These are phyloP conservation scores for Basidiobolus meristosporus DNA, from an alignment of 371 early-diverging fungal species.

Conservation along the genomic window DNA sequence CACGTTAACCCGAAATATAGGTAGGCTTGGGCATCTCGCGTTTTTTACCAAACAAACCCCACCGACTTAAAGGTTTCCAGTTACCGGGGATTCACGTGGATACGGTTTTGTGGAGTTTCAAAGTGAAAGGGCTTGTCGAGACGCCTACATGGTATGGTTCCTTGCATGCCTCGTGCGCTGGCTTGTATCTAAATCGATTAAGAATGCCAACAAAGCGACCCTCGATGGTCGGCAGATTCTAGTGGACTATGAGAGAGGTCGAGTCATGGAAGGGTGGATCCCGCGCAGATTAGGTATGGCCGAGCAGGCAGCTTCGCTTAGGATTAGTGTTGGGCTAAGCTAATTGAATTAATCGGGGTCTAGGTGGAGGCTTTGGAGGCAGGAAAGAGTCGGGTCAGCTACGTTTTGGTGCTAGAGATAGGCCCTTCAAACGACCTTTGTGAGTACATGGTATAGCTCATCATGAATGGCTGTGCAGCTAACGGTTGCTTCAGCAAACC, in stretches of 20 bases:
- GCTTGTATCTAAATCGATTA: background rate
- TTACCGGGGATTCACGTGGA: slow-evolving; percentile 28
- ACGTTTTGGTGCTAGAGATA: slow-evolving; percentile 33
- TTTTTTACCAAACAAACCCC: background rate
- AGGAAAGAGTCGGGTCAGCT: slow-evolving; percentile 37
- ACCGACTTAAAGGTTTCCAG: slow-evolving; percentile 7
- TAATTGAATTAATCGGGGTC: background rate
- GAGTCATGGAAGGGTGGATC: slow-evolving; percentile 29
- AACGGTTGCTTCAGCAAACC: background rate
- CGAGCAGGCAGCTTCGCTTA: background rate
- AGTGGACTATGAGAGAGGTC: slow-evolving; percentile 31
- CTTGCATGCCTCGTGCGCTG: too few relatives aligned
- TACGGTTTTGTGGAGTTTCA: slow-evolving; percentile 30
- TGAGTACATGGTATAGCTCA: slow-evolving; percentile 3
- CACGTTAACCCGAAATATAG: slow-evolving; percentile 13
- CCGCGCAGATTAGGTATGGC: slow-evolving; percentile 19
- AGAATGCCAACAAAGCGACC: slow-evolving; percentile 10
- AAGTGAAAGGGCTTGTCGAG: slow-evolving; percentile 8
- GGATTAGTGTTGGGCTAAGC: background rate
- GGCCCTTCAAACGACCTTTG: slow-evolving; percentile 23
- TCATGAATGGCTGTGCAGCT: background rate
- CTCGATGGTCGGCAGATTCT: slow-evolving; percentile 21
- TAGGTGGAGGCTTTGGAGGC: slow-evolving; percentile 38
- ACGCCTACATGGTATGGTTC: slow-evolving; percentile 15
- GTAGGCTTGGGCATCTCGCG: slow-evolving; percentile 9